phyloP scores from a whole-genome alignment of 306 rosid genomes.

The Macrotyloma uniflorum region DNA sequence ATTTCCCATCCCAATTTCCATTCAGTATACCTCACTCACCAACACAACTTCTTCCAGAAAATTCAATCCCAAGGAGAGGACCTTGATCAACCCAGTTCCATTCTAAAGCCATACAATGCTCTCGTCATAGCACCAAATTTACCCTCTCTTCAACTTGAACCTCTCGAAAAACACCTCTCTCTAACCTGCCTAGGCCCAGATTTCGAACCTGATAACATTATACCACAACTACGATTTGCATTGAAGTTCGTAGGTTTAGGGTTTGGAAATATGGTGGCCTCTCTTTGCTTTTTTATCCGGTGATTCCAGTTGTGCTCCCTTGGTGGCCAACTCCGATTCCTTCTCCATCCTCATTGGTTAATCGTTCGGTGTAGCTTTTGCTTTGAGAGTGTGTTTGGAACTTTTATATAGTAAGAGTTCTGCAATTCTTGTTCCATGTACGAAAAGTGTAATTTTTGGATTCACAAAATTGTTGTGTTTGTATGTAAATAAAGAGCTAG shows the following conservation, averaged over 20 bases:
- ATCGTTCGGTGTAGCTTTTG: neutral
- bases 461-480: neutral
- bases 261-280: slow-evolving; percentile 12
- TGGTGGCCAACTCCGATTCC: slow-evolving; percentile 42
- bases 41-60: neutral
- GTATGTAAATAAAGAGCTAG: neutral
- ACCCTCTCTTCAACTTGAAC: slow-evolving; percentile 7
- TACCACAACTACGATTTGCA: neutral
- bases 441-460: neutral
- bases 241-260: slow-evolving; percentile 6
- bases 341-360: neutral
- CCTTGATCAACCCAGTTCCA: slow-evolving; percentile 16
- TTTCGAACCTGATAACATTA: neutral
- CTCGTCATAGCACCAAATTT: slow-evolving; percentile 4
- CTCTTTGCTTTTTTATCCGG: slow-evolving; percentile 29
- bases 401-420: too few relatives aligned
- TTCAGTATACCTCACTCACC: slow-evolving; percentile 11
- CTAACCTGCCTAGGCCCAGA: neutral
- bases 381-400: neutral
- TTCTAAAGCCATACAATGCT: slow-evolving; percentile 13
- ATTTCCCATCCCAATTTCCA: slow-evolving; percentile 29
- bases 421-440: neutral
- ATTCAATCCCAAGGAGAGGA: neutral
- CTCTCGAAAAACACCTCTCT: neutral
- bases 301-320: slow-evolving; percentile 25